Base-by-base conservation (phyloP, 176 grass and related monocot species). In the Alopecurus myosuroides region DNA sequence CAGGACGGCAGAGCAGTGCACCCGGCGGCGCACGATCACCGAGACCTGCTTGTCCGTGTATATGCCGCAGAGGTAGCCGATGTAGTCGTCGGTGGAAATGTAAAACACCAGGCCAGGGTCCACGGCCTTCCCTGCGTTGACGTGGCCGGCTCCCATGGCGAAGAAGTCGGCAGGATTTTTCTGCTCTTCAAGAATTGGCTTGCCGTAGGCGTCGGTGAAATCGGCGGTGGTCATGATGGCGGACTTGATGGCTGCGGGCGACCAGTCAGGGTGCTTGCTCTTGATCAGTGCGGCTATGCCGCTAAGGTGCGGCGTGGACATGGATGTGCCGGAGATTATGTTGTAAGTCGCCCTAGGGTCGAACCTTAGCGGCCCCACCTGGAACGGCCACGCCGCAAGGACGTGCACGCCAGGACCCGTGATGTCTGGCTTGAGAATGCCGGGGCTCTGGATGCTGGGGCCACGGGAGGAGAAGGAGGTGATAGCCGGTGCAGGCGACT, bases 191-290 rank as follows among this genome's bases (percentile, higher is more conserved):
- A 70, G 13, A 14, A 94, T 78, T 1, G 36, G 83, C 8, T 26
- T 79, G 14, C 86, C 79, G 13, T 72, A 28, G 70, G 45, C 41
- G 83, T 86, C 86, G 44, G 18, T 35, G 71, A 58, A 11, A 18
- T 91, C 74, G 19, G 89, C 83, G 5, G 92, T 91, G 5, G 89
- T 94, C 92, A 94, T 91, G 56, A 91, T 94, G 40, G 84, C 92
- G 3, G 89, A 91, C 77, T 91, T 91, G 86, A 88, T 88, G 4
- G 64, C 78, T 2, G 77, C 81, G 0, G 89, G 80, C 3, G 92
- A 89, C 92, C 86, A 91, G 37, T 79, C 26, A 3, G 86, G 84
- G 58, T 87, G 89, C 39, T 19, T 66, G 69, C 76, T 84, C 64
- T 89, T 91, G 81, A 91, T 58, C 17, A 94, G 52, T 4, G 89